Conservation (phyloP, 2,329 filamentous ascomycete species). For the Elsinoe australis region DNA sequence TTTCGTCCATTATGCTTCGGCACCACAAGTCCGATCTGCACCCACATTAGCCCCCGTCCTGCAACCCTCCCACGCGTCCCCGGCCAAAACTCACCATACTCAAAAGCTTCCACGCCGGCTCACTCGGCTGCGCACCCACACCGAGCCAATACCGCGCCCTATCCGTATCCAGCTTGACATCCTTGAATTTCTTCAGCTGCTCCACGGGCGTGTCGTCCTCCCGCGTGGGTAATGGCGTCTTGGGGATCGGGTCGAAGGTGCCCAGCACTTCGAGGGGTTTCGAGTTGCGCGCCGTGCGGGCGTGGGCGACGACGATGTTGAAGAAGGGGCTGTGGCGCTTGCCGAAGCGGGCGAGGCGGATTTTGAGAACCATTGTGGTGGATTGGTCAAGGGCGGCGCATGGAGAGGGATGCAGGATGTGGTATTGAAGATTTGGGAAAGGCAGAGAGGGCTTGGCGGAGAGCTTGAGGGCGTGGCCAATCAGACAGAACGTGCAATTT, state of each 20-base stretch:
- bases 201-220: slow-evolving; percentile 41
- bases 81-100: slow-evolving; percentile 57
- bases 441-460: slow-evolving; percentile 16
- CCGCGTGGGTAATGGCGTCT: slow-evolving; percentile 27
- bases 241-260: slow-evolving; percentile 56
- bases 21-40: slow-evolving; percentile 37
- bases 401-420: not conserved
- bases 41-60: slow-evolving; percentile 4
- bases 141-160: slow-evolving; percentile 93
- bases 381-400: not conserved
- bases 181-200: slow-evolving; percentile 66
- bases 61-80: not conserved
- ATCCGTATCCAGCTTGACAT: slow-evolving; percentile 74
- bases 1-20: slow-evolving; percentile 29
- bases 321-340: slow-evolving; percentile 84
- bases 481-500: too few species aligned
- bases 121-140: slow-evolving; percentile 89
- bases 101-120: slow-evolving; percentile 79
- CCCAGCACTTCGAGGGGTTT: slow-evolving; percentile 86
- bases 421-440: not conserved
- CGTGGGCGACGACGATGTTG: slow-evolving; percentile 94
- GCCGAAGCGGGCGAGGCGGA: slow-evolving; percentile 89
- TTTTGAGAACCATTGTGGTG: slow-evolving; percentile 69
- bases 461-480: slow-evolving; percentile 8
- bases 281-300: slow-evolving; percentile 76